Evolutionary conservation across 495 filamentous ascomycete species (phyloP), one percentile per base, ranked within the genome.

Genomic region (Penicillium cosmopolitanum): DNA sequence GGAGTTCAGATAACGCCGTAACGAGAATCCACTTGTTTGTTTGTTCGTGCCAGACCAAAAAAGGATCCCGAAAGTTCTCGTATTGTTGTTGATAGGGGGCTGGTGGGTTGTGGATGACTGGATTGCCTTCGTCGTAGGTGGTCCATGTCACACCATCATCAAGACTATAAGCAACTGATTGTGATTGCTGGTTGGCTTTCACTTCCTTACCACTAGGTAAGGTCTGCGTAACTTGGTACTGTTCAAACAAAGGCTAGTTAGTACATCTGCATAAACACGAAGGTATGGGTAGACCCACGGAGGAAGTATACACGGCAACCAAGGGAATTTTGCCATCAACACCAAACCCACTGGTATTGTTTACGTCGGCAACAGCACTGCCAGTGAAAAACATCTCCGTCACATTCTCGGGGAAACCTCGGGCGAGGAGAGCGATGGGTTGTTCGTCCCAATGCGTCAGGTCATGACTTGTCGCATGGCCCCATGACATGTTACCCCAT

Each of bases 301-400:
- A 76, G 21, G 82, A 74, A 5, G 82, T 84, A 63, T 84, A 86
- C 60, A 84, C 76, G 16, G 84, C 84, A 18, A 87, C 74, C 46
- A 83, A 77, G 13, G 81, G 82, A 40, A 78, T 75, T 31, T 67
- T 71, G 54, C 81, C 80, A 46, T 76, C 70, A 0, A 69, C 68
- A 40, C 85, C 84, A 70, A 85, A 83, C 0, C 82, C 80, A 53
- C 82, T 85, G 3, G 83, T 84, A 61, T 87, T 86, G 58, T 83
- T 74, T 18, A 64, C 66, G 60, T 86, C 83, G 34, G 81, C 69
- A 8, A 85, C 78, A 21, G 73, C 75, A 57, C 74, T 80, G 11
- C 84, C 84, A 16, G 77, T 77, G 65, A 83, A 86, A 53, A 82
- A 80, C 64, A 77, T 78, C 62, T 79, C 77, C 9, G 74, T 75